Evolutionary conservation across 2,329 filamentous ascomycete species (phyloP).

Genomic region (Triangularia setosa): DNA sequence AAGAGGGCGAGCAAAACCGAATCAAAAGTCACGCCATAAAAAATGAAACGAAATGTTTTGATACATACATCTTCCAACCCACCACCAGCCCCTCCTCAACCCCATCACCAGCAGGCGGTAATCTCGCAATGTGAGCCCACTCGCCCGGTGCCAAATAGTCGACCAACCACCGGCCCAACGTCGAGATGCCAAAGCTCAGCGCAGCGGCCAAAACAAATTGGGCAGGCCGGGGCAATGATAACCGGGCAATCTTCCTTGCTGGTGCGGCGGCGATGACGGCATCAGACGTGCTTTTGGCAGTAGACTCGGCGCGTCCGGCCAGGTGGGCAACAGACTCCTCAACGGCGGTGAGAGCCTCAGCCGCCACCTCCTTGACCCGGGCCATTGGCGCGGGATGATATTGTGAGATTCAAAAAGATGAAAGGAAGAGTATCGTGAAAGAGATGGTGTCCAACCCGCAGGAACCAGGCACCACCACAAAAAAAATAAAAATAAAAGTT

Average conservation of each 20-base stretch:
- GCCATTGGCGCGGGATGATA: slow-evolving; percentile 9
- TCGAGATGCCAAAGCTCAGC: slow-evolving; percentile 59
- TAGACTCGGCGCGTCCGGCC: slow-evolving; percentile 10
- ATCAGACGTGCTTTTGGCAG: not conserved
- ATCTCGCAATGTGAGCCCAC: slow-evolving; percentile 63
- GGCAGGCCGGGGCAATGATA: slow-evolving; percentile 41
- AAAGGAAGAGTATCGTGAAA: not conserved
- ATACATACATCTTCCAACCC: slow-evolving; percentile 53
- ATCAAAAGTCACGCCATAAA: not conserved
- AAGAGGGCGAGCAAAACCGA: slow-evolving; percentile 9
- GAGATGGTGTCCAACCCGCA: not conserved
- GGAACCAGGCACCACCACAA: too few relatives aligned
- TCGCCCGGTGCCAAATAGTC: slow-evolving; percentile 60
- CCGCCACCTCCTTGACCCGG: slow-evolving; percentile 18
- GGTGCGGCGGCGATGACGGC: not conserved
- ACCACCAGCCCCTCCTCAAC: slow-evolving; percentile 54
- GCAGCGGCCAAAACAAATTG: slow-evolving; percentile 52
- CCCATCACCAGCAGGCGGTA: slow-evolving; percentile 44
- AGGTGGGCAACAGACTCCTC: slow-evolving; percentile 10
- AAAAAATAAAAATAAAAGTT: too few relatives aligned
- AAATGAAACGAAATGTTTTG: not conserved
- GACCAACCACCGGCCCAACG: slow-evolving; percentile 59
- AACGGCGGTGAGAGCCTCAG: slow-evolving; percentile 14
- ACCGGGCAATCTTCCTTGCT: slow-evolving; percentile 15
- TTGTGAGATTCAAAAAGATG: not conserved